Evolutionary conservation across 2,329 filamentous ascomycete genomes (phyloP), one percentile per base, ranked within the genome.

Genomic region (Acrodontium crateriforme): DNA sequence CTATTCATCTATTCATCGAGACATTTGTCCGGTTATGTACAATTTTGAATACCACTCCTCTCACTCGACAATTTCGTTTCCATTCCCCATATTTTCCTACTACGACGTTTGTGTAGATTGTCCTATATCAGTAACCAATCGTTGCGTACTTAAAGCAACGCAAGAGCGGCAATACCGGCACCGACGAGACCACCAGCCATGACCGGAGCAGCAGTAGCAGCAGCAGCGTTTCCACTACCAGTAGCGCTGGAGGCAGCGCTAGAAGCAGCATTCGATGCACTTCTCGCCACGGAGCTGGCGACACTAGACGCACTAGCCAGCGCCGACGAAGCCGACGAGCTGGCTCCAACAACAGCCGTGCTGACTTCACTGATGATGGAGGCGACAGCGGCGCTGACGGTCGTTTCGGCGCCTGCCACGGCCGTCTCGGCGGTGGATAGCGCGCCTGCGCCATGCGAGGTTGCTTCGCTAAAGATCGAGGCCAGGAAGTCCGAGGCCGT

Each of bases 101-200:
- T n/a, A n/a, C n/a, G n/a, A n/a, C n/a, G n/a, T n/a, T n/a, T n/a
- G n/a, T n/a, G n/a, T n/a, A n/a, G n/a, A n/a, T n/a, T n/a, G n/a
- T n/a, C n/a, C n/a, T n/a, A n/a, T n/a, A n/a, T n/a, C n/a, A n/a
- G n/a, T n/a, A n/a, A n/a, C n/a, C n/a, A n/a, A n/a, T n/a, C n/a
- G n/a, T n/a, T n/a, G n/a, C n/a, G n/a, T n/a, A n/a, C 25, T 28
- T 39, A 45, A 13, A 46, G 29, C 30, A 45, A 37, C 34, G 38
- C 47, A 36, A 41, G 47, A 39, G 32, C 46, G 44, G 33, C 50
- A 24, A 46, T 47, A 11, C 38, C 53, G 7, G 41, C 45, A 14
- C 35, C 50, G 3, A 50, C 39, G 3, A 37, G 47, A 30, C 35
- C 52, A 9, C 46, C 52, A 11, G 50, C 53, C 17, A 36, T 13